Conservation (phyloP, 2,329 filamentous ascomycete species). For the Penicillium frequentans region DNA sequence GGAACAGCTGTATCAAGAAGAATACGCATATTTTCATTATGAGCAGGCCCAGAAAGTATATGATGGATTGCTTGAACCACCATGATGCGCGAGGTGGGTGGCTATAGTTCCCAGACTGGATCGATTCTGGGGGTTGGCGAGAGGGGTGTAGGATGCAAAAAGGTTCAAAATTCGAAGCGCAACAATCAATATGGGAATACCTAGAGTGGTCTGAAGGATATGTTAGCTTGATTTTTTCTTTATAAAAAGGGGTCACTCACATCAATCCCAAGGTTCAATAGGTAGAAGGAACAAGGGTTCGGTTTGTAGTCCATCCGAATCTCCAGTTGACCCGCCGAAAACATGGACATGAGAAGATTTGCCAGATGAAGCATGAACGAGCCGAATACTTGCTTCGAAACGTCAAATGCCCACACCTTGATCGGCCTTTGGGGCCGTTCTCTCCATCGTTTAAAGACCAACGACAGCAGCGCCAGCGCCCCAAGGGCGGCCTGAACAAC, state of each 20-base stretch:
- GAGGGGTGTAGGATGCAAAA: conserved; percentile 69
- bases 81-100: conserved; percentile 75
- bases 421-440: conserved; percentile 88
- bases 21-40: conserved; percentile 97
- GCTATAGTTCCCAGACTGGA: conserved; percentile 91
- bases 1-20: conserved; percentile 82
- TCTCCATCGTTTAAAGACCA: conserved; percentile 91
- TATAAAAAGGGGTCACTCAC: conserved; percentile 57
- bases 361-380: conserved; percentile 87
- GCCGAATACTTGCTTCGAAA: conserved; percentile 94
- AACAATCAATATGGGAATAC: conserved; percentile 90
- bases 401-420: conserved; percentile 98
- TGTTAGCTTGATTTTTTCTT: conserved; percentile 5
- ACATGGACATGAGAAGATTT: conserved; percentile 94
- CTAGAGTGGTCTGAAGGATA: conserved; percentile 75
- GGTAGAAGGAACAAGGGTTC: conserved; percentile 95
- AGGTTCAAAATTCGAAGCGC: conserved; percentile 77
- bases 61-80: conserved; percentile 96
- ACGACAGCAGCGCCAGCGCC: conserved; percentile 73
- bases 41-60: conserved; percentile 92
- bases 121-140: conserved; percentile 84
- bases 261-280: conserved; percentile 92
- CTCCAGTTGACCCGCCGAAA: conserved; percentile 79
- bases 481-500: conserved; percentile 87
- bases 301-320: conserved; percentile 60